Conservation (phyloP, 345 rosid genomes). For the Alliaria petiolata region DNA sequence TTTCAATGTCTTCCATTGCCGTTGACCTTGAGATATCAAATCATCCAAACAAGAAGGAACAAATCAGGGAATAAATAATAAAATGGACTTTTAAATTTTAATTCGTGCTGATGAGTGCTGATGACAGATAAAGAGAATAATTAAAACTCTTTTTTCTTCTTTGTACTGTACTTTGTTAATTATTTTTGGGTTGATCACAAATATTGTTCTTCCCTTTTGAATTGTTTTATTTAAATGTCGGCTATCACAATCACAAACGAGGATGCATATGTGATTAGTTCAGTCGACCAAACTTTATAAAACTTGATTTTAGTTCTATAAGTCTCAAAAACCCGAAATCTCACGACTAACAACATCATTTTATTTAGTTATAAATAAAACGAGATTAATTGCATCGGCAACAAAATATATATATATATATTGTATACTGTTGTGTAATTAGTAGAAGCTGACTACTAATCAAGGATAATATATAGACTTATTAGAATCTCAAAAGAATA, state of each 20-base stretch:
- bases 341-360: not conserved
- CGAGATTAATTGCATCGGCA: not conserved
- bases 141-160: no score
- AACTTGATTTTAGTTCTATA: no score
- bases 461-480: no score
- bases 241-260: not conserved
- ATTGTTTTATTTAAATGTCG: not conserved
- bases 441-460: no score
- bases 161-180: not conserved
- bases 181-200: not conserved
- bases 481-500: no score
- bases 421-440: no score
- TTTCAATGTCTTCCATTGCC: conserved; percentile 63
- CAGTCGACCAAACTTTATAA: no score
- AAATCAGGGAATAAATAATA: not conserved
- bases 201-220: not conserved
- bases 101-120: no score
- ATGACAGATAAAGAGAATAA: no score
- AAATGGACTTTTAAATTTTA: not conserved
- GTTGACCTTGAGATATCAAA: not conserved
- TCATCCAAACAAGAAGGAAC: not conserved
- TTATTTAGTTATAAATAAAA: not conserved
- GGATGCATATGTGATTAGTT: not conserved
- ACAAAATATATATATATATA: not conserved
- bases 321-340: no score